Conservation (phyloP, 805 yeast species). For the Starmerella potacharoeniae region DNA sequence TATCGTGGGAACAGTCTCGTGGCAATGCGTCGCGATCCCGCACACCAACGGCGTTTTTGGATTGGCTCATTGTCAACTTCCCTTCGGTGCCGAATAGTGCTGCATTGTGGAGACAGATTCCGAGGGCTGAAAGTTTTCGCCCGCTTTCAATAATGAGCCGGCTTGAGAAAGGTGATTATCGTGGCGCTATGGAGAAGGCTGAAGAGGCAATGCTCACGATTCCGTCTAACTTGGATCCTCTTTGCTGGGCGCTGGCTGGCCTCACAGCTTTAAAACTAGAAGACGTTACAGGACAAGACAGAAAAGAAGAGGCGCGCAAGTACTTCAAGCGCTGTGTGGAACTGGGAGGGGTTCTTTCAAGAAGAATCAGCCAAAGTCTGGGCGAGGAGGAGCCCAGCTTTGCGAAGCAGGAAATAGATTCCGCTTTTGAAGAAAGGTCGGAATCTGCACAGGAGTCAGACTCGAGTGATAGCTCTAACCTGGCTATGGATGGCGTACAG, state of each 20-base stretch:
- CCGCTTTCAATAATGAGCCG: conserved; percentile 8
- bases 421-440: not conserved
- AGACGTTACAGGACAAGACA: not conserved
- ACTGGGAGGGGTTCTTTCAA: conserved; percentile 19
- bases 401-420: not conserved
- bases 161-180: not conserved
- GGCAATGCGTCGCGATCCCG: not conserved
- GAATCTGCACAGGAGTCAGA: not conserved
- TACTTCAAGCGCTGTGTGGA: conserved; percentile 14
- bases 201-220: conserved; percentile 7
- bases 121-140: conserved; percentile 5
- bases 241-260: conserved; percentile 18
- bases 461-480: not conserved
- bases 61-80: conserved; percentile 19
- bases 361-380: not conserved
- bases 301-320: not conserved
- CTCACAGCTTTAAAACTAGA: not conserved
- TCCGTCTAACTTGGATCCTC: conserved; percentile 6
- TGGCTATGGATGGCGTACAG: not conserved
- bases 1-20: conserved; percentile 10
- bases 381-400: not conserved
- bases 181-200: conserved; percentile 11
- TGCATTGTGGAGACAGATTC: not conserved
- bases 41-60: conserved; percentile 8
- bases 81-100: conserved; percentile 4